A percentile compares a stretch with the other conserved stretches of the same genome.
Evolutionary conservation across 495 filamentous ascomycete genomes (phyloP).

Genomic region (Cercophora sp.): DNA sequence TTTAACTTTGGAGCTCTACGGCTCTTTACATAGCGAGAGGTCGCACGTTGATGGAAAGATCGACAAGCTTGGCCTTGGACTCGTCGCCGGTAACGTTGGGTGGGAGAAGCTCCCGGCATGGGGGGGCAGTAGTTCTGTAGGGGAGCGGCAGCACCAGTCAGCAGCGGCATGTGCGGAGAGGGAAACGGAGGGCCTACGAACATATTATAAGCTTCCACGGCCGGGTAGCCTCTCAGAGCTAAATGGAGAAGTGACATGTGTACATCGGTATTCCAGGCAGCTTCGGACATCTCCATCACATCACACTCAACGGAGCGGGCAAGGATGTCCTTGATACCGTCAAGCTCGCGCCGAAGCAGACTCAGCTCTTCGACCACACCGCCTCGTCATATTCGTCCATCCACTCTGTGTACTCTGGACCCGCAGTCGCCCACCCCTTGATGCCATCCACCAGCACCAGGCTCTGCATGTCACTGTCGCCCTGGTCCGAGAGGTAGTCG

Average conservation of each 20-base stretch:
- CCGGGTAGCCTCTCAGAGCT: constrained; percentile 1
- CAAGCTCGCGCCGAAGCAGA: constrained; percentile 6
- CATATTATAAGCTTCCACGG: constrained; percentile 6
- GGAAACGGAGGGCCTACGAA: background rate
- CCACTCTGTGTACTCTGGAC: constrained; percentile 49
- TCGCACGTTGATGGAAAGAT: constrained; percentile 5
- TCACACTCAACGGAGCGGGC: constrained; percentile 4
- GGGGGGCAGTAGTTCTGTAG: constrained; percentile 3
- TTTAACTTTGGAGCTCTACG: too few relatives aligned
- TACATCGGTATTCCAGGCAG: constrained; percentile 8
- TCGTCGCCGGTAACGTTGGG: background rate
- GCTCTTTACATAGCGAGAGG: too few relatives aligned
- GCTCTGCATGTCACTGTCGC: constrained; percentile 49
- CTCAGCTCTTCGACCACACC: too few relatives aligned
- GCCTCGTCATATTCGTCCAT: constrained; percentile 58
- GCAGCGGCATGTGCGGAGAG: background rate
- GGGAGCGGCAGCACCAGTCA: background rate
- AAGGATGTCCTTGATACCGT: constrained; percentile 1
- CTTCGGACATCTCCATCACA: constrained; percentile 5
- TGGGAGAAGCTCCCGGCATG: constrained; percentile 5
- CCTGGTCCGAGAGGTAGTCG: constrained; percentile 51
- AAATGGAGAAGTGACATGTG: constrained; percentile 6
- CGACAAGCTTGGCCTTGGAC: constrained; percentile 6
- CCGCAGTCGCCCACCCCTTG: constrained; percentile 59
- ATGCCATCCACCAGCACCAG: constrained; percentile 57